phyloP scores from a whole-genome alignment of 2,329 filamentous ascomycete genomes.

The Chaetomiaceae sp. region DNA sequence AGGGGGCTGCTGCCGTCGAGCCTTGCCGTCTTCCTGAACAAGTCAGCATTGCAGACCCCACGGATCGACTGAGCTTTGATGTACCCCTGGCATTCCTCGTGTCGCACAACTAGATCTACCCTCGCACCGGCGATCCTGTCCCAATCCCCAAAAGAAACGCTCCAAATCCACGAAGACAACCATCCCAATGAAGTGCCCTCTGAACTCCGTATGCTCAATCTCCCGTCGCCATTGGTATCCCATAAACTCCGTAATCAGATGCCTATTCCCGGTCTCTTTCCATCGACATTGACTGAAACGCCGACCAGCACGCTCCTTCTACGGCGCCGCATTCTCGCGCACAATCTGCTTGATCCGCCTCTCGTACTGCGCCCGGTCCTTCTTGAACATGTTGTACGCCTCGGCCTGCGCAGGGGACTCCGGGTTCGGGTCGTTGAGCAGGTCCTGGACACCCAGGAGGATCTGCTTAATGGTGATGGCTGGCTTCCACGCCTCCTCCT shows the following conservation, averaged over 20 bases:
- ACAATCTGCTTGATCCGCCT: conserved; percentile 82
- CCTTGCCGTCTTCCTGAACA: background rate
- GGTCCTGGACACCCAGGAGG: conserved; percentile 88
- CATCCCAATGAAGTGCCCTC: conserved; percentile 14
- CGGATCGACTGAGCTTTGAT: background rate
- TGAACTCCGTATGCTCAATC: conserved; percentile 21
- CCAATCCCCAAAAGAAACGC: conserved; percentile 9
- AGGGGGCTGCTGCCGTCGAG: background rate
- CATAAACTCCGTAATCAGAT: conserved; percentile 20
- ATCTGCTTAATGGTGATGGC: conserved; percentile 99
- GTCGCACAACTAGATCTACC: background rate
- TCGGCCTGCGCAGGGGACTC: conserved; percentile 96
- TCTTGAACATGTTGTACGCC: conserved; percentile 95
- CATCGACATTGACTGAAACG: background rate
- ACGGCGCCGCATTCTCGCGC: conserved; percentile 79
- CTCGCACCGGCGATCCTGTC: background rate
- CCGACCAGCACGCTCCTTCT: conserved; percentile 20
- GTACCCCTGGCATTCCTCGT: background rate
- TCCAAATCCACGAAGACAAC: conserved; percentile 4
- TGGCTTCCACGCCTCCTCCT: conserved; percentile 97
- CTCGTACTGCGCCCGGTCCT: conserved; percentile 82
- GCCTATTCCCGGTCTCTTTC: background rate
- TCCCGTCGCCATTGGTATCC: conserved; percentile 19
- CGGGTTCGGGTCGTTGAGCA: conserved; percentile 93
- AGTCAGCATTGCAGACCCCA: background rate